A percentile compares a stretch with the other conserved stretches of the same genome.
Evolutionary conservation across 805 yeast genomes (phyloP).

Genomic region (Candida boleticola): DNA sequence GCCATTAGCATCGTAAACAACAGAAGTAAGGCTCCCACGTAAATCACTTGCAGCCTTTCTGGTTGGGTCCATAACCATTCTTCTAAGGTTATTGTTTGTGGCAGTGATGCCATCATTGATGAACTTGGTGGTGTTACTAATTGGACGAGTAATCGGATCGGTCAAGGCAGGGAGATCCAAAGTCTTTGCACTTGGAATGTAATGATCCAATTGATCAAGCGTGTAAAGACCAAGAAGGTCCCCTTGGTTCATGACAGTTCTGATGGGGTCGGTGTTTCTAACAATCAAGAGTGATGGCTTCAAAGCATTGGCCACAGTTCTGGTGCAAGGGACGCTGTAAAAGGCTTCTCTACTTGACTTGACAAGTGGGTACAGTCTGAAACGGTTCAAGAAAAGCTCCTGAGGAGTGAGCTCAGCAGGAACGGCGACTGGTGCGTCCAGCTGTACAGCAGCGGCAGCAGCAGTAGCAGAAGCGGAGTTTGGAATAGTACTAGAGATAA

Average conservation of each 20-base stretch:
- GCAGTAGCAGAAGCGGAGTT: not conserved
- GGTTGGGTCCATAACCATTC: slow-evolving; percentile 43
- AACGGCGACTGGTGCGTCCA: not conserved
- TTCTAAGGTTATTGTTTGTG: slow-evolving; percentile 10
- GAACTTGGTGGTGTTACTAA: slow-evolving; percentile 42
- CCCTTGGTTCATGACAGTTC: slow-evolving; percentile 52
- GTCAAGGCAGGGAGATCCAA: slow-evolving; percentile 48
- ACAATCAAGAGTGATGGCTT: slow-evolving; percentile 23
- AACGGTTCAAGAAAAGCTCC: slow-evolving; percentile 25
- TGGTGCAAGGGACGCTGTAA: slow-evolving; percentile 35
- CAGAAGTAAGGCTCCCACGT: slow-evolving; percentile 50
- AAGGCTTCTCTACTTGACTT: slow-evolving; percentile 36
- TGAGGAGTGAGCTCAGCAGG: slow-evolving; percentile 5
- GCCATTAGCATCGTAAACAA: slow-evolving; percentile 56
- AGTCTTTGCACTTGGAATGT: slow-evolving; percentile 59
- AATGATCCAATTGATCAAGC: slow-evolving; percentile 55
- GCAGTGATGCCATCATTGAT: slow-evolving; percentile 1
- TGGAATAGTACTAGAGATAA: not conserved
- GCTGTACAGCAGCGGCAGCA: not conserved
- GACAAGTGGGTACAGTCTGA: slow-evolving; percentile 49
- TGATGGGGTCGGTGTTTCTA: slow-evolving; percentile 30
- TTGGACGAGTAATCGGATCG: slow-evolving; percentile 51
- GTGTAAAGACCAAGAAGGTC: slow-evolving; percentile 49
- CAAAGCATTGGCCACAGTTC: slow-evolving; percentile 26
- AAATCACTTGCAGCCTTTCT: slow-evolving; percentile 45